Evolutionary conservation across 805 yeast species (phyloP), one percentile per base, ranked within the genome.

Genomic region (Suhomyces sp.): DNA sequence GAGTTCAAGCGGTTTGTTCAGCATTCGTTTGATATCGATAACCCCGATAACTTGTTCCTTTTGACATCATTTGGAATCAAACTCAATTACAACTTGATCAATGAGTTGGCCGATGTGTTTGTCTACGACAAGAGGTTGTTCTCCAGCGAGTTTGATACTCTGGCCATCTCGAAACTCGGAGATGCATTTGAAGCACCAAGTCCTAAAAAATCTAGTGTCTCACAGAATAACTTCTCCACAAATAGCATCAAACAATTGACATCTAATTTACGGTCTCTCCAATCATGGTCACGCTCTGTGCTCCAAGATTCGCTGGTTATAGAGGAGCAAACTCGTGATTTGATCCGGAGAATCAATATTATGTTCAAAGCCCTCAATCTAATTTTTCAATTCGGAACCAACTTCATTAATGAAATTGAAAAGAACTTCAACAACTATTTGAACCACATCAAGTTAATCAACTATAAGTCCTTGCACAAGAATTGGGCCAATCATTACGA

Each of bases 41-140:
- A 43, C 27, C n/a, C 29, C 20, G 70, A 60, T 11, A 53, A 63
- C 40, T 43, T 67, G n/a, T 66, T 83, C 44, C 59, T 83, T 10
- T 56, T 83, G 24, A 71, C 88, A 2, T 77, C 88, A 1, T 79
- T 74, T 53, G 90, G 90, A 0, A 69, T 76, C 29, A 77, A 74
- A 47, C 62, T 83, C 43, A 78, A 74, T 53, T 73, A 64, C 52
- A 68, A 66, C 49, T 69, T 67, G 68, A 65, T 68, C 28, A 63
- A 74, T 44, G 81, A 76, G 39, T 54, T 72, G 19, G 64, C 62
- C 34, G 83, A 79, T 39, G 63, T 82, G 3, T 82, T 72, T 53
- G 78, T 76, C 1, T 83, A 70, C 56, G 88, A 83, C 53, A 75
- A 81, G 52, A 68, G 78, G 29, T 57, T 77, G 29, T 82, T 83